phyloP scores from a whole-genome alignment of 805 yeast genomes.

The Metschnikowia lachancei region DNA sequence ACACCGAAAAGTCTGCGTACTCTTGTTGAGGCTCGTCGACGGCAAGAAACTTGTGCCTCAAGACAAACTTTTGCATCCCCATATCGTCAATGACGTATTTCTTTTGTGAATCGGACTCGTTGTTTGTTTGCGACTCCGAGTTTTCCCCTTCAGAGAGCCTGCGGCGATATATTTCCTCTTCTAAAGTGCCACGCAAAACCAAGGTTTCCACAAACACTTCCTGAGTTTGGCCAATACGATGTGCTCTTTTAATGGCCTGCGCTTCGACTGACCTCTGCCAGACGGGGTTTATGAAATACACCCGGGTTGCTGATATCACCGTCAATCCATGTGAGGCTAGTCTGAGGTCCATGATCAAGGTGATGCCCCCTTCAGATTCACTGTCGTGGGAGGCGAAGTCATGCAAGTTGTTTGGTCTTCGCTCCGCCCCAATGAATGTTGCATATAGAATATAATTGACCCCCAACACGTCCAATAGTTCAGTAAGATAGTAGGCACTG shows the following conservation, averaged over 20 bases:
- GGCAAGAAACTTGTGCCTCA: constrained; percentile 48
- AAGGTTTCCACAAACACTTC: constrained; percentile 69
- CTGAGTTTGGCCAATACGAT: constrained; percentile 67
- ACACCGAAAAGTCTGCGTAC: constrained; percentile 32
- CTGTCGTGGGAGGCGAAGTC: constrained; percentile 45
- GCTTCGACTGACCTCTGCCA: constrained; percentile 71
- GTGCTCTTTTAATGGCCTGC: constrained; percentile 75
- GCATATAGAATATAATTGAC: constrained; percentile 62
- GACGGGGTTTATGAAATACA: constrained; percentile 68
- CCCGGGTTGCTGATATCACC: constrained; percentile 63
- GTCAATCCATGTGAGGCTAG: constrained; percentile 70
- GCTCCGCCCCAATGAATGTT: constrained; percentile 49
- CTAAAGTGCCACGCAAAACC: constrained; percentile 59
- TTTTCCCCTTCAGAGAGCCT: constrained; percentile 20
- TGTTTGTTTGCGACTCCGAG: constrained; percentile 17
- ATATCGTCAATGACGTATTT: constrained; percentile 55
- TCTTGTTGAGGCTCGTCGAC: constrained; percentile 29
- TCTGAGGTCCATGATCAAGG: constrained; percentile 63
- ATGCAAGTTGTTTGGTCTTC: constrained; percentile 52
- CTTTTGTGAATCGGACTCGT: constrained; percentile 14
- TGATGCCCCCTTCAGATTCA: constrained; percentile 43
- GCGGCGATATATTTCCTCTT: constrained; percentile 60
- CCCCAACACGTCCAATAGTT: constrained; percentile 60
- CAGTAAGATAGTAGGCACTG: constrained; percentile 65
- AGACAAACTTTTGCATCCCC: constrained; percentile 56